Evolutionary conservation across 352 stramenopile genomes (phyloP).

Genomic region (Pythium sp.): DNA sequence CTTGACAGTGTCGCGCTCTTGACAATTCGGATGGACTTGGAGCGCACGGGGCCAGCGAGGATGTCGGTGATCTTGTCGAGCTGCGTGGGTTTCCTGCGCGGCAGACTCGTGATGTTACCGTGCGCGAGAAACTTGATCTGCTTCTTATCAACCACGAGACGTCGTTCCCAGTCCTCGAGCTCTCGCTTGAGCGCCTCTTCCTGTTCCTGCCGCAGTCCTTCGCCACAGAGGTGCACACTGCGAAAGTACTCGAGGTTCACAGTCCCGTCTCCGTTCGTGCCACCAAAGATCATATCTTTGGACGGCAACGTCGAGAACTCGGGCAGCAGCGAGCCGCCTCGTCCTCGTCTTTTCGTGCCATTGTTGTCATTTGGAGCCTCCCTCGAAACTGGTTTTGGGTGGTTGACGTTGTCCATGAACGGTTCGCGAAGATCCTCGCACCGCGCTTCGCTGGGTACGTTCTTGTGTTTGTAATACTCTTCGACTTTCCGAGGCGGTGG

Average conservation of each 20-base stretch:
- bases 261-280: constrained; percentile 67
- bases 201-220: constrained; percentile 72
- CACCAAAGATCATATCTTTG: constrained; percentile 88
- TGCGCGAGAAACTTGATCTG: constrained; percentile 88
- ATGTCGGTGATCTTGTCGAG: constrained; percentile 81
- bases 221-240: constrained; percentile 84
- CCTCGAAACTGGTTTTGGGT: constrained; percentile 59
- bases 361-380: constrained; percentile 20
- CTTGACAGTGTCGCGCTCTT: constrained; percentile 73
- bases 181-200: constrained; percentile 64
- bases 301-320: constrained; percentile 83
- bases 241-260: constrained; percentile 79
- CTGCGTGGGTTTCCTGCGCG: constrained; percentile 49
- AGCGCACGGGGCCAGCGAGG: constrained; percentile 44
- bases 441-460: constrained; percentile 71
- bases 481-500: constrained; percentile 53
- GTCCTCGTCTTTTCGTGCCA: background rate
- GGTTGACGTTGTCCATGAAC: constrained; percentile 85
- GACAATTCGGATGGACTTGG: constrained; percentile 75
- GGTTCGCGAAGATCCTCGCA: constrained; percentile 79
- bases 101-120: constrained; percentile 76
- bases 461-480: constrained; percentile 73
- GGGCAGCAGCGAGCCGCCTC: constrained; percentile 4
- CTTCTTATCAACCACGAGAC: constrained; percentile 85
- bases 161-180: constrained; percentile 64